Evolutionary conservation across 2,329 filamentous ascomycete species (phyloP), one percentile per base, ranked within the genome.

Genomic region (Fusarium solani-melongenae): DNA sequence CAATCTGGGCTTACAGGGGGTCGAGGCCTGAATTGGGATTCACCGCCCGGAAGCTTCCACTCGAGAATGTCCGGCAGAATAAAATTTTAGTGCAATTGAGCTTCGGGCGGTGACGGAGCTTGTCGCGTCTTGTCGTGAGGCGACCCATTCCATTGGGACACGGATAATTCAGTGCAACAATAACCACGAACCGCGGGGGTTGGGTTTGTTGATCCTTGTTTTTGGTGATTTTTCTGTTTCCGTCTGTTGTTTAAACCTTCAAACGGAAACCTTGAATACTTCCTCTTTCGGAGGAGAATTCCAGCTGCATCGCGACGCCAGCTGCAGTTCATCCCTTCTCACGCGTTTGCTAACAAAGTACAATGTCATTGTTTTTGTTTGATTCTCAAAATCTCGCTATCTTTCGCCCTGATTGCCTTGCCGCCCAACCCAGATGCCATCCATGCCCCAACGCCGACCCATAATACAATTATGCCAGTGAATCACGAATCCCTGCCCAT

Each of bases 391-490:
- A 70, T 72, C 31, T 71, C 29, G 44, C 22, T 60, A 41, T 69
- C 44, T 67, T 51, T 36, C 46, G 64, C 71, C 66, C 62, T 59
- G 49, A 69, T 74, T 41, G 31, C 49, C 57, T 66, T 62, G 57
- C 51, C 71, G 22, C 17, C 71, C 64, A 24, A 69, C 36, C 49
- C 66, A 53, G 60, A 66, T 63, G 24, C 62, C 36, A 4, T 27
- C 22, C 29, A 17, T 53, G 56, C 67, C 73, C 72, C 64, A 77
- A 77, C 75, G 75, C 75, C 75, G 33, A 63, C 62, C 59, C 27
- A 63, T 73, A 61, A 62, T 53, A 36, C 33, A 62, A 62, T 39
- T 62, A 73, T 70, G 69, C 61, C 53, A 49, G 8, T 69, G 17
- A 65, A 55, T 49, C 58, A 59, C 34, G 29, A 53, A 31, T 24